These are phyloP conservation scores for Pseudoperonospora humuli DNA, from an alignment of 352 stramenopile genomes.

Conservation along the genomic window DNA sequence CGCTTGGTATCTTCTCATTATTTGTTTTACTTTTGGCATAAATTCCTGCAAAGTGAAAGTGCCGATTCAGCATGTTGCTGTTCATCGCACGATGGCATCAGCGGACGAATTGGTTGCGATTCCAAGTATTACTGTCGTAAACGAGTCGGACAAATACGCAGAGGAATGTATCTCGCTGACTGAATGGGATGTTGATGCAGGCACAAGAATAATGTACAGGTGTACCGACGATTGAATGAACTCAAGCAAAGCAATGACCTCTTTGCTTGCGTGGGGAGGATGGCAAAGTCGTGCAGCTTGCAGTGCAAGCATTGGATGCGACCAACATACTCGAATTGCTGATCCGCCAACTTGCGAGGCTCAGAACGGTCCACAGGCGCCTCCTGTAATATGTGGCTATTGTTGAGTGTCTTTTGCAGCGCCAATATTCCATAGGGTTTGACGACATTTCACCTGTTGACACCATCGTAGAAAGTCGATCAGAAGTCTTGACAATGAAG, in stretches of 20 bases:
- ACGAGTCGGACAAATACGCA: background rate
- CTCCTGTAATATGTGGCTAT: constrained; percentile 3
- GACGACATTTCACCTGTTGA: constrained; percentile 8
- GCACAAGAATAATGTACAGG: constrained; percentile 26
- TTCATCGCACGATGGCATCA: too few relatives aligned
- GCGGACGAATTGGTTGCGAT: too few relatives aligned
- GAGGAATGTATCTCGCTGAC: background rate
- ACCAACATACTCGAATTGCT: background rate
- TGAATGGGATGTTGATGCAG: constrained; percentile 4
- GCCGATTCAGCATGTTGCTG: too few relatives aligned
- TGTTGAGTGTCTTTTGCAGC: constrained; percentile 3
- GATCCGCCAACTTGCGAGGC: background rate
- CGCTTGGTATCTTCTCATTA: too few relatives aligned
- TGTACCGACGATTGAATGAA: constrained; percentile 19
- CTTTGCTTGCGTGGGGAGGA: constrained; percentile 3
- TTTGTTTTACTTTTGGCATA: too few relatives aligned
- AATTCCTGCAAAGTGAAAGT: too few relatives aligned
- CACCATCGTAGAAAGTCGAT: constrained; percentile 14
- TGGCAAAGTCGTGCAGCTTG: constrained; percentile 8
- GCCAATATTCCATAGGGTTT: background rate
- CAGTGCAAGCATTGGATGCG: background rate
- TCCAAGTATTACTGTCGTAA: too few relatives aligned
- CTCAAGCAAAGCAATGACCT: constrained; percentile 2
- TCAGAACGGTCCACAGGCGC: too few relatives aligned
- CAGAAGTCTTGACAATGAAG: background rate